These are phyloP conservation scores for Botrytis fragariae DNA, from an alignment of 2,329 filamentous ascomycete species.

Conservation along the genomic window DNA sequence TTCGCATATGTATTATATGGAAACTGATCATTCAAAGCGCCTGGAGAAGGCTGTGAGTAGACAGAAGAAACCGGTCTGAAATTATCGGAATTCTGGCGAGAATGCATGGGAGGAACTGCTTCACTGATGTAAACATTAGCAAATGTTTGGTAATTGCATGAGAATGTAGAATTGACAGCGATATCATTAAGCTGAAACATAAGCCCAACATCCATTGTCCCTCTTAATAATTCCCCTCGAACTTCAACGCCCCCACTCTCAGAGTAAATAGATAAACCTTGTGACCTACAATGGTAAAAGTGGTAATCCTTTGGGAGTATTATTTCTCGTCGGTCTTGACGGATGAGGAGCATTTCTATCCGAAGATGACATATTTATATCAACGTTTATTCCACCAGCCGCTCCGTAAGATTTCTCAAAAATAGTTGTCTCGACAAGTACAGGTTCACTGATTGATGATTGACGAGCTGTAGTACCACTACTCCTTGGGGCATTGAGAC, in stretches of 20 bases:
- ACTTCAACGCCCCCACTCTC: conserved; percentile 1
- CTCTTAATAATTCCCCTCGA: not conserved
- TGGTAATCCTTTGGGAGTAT: conserved; percentile 26
- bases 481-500: conserved; percentile 40
- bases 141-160: conserved; percentile 16
- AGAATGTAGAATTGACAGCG: conserved; percentile 23
- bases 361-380: conserved; percentile 28
- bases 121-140: conserved; percentile 28
- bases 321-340: conserved; percentile 32
- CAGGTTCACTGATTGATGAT: conserved; percentile 45
- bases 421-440: conserved; percentile 45
- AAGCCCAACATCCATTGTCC: conserved; percentile 20
- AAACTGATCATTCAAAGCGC: conserved; percentile 28
- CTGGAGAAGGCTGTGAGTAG: conserved; percentile 57
- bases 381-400: conserved; percentile 37
- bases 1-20: conserved; percentile 30
- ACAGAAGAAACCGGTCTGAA: conserved; percentile 57
- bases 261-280: not conserved
- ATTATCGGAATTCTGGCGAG: conserved; percentile 27
- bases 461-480: conserved; percentile 39
- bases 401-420: conserved; percentile 45
- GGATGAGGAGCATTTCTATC: conserved; percentile 28
- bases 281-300: conserved; percentile 30
- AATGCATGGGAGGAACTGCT: conserved; percentile 28
- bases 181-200: conserved; percentile 25